Evolutionary conservation across 2,329 filamentous ascomycete species (phyloP), one percentile per base, ranked within the genome.

Genomic region (Pseudopyricularia javanii): DNA sequence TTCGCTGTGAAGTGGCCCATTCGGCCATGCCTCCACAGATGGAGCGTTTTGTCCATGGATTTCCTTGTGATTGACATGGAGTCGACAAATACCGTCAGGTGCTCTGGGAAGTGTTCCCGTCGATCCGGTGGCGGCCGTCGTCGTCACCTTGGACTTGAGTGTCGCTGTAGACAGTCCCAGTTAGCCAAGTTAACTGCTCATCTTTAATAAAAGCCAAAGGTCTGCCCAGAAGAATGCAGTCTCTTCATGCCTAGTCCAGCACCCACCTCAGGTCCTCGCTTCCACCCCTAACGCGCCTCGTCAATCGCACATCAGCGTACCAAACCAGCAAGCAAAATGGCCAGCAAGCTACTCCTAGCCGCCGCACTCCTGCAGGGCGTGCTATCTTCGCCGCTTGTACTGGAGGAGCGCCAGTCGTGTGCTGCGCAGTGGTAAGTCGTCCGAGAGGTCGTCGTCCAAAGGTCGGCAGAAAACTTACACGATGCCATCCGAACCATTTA

Each of bases 331-430:
- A 40, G 33, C 34, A 51, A 34, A 17, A 52, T 52, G 50, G 40
- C 40, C 17, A 32, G 37, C 8, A 52, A 47, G 33, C 50, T 52
- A 15, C 43, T 52, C 40, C 50, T 52, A 22, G 37, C 50, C 28
- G 50, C 50, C 40, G 50, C 50, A 24, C 50, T 52, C 17, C 20
- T 52, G 50, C 50, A 47, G 50, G 40, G 28, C 22, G 50, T 30
- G 30, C 50, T 52, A n/a, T 47, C 50, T 15, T 43, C 33, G 14
- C 50, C 50, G 37, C 33, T 52, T 47, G 50, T 4, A 3, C 3
- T 52, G 9, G 50, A 52, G 24, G 40, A 52, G 17, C 50, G 50
- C 15, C 50, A 52, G 40, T 17, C 50, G 14, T 52, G 50, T 20
- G 40, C 28, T 11, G 33, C 37, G 7, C 35, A 34, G 28, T 52